These are phyloP conservation scores for Diplogelasinospora grovesii DNA, from an alignment of 495 filamentous ascomycete genomes.

Conservation along the genomic window DNA sequence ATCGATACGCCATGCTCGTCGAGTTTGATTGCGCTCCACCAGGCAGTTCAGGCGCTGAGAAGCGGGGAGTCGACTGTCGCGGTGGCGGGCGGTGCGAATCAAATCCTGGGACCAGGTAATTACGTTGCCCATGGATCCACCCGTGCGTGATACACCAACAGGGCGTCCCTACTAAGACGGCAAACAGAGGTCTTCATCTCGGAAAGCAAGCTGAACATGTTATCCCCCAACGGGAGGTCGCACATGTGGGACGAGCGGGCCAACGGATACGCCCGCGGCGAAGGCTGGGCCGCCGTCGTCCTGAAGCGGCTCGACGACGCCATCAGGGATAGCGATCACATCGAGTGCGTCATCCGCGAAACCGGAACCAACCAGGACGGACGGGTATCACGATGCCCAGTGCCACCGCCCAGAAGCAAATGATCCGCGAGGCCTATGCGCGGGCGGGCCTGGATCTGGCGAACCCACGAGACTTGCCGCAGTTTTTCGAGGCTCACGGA, in stretches of 20 bases:
- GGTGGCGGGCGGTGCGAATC: conserved; percentile 45
- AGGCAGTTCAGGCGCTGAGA: conserved; percentile 44
- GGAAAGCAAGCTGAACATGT: conserved; percentile 36
- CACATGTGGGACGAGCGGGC: conserved; percentile 52
- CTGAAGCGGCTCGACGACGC: conserved; percentile 50
- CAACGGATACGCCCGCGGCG: conserved; percentile 56
- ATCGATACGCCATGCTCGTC: conserved; percentile 52
- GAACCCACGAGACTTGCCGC: conserved; percentile 18
- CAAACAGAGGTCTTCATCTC: conserved; percentile 26
- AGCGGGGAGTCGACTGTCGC: conserved; percentile 30
- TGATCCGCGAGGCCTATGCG: conserved; percentile 44
- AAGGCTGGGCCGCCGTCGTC: conserved; percentile 47
- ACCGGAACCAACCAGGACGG: conserved; percentile 51
- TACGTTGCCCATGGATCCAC: too few species aligned
- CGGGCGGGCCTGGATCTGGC: conserved; percentile 34
- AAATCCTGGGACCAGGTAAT: conserved; percentile 43
- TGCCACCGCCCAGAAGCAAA: conserved; percentile 38
- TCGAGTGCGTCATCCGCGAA: conserved; percentile 52
- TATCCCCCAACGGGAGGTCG: conserved; percentile 36
- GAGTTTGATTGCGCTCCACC: conserved; percentile 46
- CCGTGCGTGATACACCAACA: too few species aligned
- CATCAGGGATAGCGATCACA: conserved; percentile 41
- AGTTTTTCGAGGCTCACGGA: conserved; percentile 29
- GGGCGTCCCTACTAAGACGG: too few species aligned
- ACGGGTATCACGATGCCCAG: conserved; percentile 47